phyloP scores from a whole-genome alignment of 306 rosid genomes.

The Prunus salicina region DNA sequence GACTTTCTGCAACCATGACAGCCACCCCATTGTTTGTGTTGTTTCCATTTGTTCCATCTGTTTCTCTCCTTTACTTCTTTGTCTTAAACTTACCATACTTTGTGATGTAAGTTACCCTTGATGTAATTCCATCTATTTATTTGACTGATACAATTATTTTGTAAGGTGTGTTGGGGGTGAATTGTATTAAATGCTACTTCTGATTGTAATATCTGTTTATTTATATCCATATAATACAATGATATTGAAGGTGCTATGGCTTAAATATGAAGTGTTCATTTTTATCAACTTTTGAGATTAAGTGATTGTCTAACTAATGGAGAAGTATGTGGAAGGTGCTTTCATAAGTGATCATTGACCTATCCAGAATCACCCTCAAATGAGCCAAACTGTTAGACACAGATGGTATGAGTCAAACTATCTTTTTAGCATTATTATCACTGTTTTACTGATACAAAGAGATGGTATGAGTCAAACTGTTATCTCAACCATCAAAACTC shows the following conservation, averaged over 20 bases:
- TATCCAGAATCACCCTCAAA: too few relatives aligned
- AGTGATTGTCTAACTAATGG: neutral
- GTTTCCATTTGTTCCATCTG: neutral
- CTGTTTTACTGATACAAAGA: neutral
- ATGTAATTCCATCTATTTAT: conserved; percentile 23
- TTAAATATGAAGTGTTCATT: neutral
- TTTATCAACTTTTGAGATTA: neutral
- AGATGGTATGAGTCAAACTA: neutral
- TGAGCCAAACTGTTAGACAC: too few relatives aligned
- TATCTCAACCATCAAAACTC: neutral
- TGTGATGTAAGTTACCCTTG: conserved; percentile 21
- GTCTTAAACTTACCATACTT: neutral
- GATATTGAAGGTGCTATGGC: neutral
- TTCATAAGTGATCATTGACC: too few relatives aligned
- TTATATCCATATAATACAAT: conserved; percentile 13
- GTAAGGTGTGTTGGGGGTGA: conserved; percentile 15
- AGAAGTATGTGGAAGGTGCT: too few relatives aligned
- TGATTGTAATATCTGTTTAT: conserved; percentile 29
- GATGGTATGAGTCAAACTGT: neutral
- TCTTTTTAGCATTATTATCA: too few relatives aligned
- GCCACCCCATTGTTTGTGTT: neutral
- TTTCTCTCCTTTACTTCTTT: neutral
- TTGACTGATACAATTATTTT: conserved; percentile 33
- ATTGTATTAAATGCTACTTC: conserved; percentile 22
- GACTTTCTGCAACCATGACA: neutral